Evolutionary conservation across 192 early-diverging fungal species (phyloP).

Genomic region (Entophlyctis luteolus): DNA sequence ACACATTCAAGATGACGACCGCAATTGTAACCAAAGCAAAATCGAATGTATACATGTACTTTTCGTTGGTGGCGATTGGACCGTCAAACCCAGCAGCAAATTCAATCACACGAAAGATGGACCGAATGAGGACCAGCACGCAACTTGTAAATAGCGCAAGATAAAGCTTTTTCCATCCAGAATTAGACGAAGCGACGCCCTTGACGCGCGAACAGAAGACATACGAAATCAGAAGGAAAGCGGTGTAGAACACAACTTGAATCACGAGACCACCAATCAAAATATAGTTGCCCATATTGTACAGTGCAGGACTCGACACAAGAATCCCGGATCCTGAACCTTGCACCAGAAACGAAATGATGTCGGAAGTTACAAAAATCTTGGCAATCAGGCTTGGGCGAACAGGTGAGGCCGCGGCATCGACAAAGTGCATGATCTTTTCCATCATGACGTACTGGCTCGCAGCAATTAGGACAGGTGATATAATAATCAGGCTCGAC

Average conservation of each 20-base stretch:
- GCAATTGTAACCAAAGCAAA: slow-evolving; percentile 23
- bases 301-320: background rate
- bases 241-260: slow-evolving; percentile 23
- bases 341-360: slow-evolving; percentile 25
- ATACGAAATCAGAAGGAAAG: slow-evolving; percentile 15
- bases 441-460: slow-evolving; percentile 25
- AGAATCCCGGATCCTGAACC: slow-evolving; percentile 22
- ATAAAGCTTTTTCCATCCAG: too few species aligned
- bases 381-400: slow-evolving; percentile 2
- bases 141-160: background rate
- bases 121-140: background rate
- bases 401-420: slow-evolving; percentile 14
- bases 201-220: background rate
- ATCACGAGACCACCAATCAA: slow-evolving; percentile 26
- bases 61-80: slow-evolving; percentile 26
- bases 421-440: slow-evolving; percentile 6
- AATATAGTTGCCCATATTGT: background rate
- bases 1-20: slow-evolving; percentile 1
- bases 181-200: background rate
- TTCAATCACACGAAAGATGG: slow-evolving; percentile 28
- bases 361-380: slow-evolving; percentile 29
- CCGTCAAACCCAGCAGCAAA: slow-evolving; percentile 23
- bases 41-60: slow-evolving; percentile 31
- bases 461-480: slow-evolving; percentile 30
- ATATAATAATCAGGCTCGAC: slow-evolving; percentile 21